Base-by-base conservation (phyloP, 2,329 filamentous ascomycete genomes). In the Colletotrichum sp. region DNA sequence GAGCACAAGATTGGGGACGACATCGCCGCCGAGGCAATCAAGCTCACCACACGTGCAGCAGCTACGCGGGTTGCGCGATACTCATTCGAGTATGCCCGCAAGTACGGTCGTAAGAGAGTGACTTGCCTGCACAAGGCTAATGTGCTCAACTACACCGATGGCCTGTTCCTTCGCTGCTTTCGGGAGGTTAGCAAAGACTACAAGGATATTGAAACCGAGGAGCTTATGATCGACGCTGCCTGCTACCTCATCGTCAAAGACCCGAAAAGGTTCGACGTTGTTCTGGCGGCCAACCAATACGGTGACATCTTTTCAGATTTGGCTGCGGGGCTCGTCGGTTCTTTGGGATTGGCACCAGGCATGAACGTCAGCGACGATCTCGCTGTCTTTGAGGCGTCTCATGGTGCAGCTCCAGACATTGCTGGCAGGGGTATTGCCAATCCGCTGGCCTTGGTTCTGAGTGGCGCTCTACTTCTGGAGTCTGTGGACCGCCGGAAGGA, bases 101-200 rank as follows among this genome's bases (percentile, higher is more conserved):
- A 22, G 28, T 13, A 34, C 58, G 28, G 58, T 2, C 58, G 58
- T 4, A 61, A 61, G 10, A 90, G 96, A 80, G 96, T 99, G 75
- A 98, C 97, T 75, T 95, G 98, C 84, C 98, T 97, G 62, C 97
- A 99, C 91, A 99, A 99, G 89, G 96, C 93, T 85, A 99, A 99
- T 87, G 97, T 99, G n/a, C 91, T 99, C 30, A 95, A 94, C 52
- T 96, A 98, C 86, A 98, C 97, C 16, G 97, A 99, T 86, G 97
- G 97, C 30, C 91, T 98, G 52, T 61, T 61, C 1, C 28, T 61
- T n/a, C 58, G 58, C 3, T 61, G 58, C 27, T 98, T 99, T 92
- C 93, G 96, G 79, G 89, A 93, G 79, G 85, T 79, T 75, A 86
- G 85, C 66, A 61, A 61, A 34, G 6, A 61, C 13, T 61, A n/a